Evolutionary conservation across 2,329 filamentous ascomycete genomes (phyloP).

Genomic region (Mycosphaerella arachidis): DNA sequence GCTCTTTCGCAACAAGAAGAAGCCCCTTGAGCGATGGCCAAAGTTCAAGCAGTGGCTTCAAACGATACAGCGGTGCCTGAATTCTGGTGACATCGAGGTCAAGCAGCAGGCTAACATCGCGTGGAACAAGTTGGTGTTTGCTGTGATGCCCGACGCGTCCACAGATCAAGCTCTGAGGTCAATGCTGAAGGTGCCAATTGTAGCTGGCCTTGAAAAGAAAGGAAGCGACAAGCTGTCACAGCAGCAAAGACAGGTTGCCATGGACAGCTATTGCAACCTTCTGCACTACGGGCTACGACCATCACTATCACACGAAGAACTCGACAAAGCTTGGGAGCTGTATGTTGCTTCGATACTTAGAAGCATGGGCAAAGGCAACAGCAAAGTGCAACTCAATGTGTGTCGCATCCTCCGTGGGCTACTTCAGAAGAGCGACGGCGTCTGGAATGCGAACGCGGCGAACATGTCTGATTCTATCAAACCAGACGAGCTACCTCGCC

Average conservation of each 20-base stretch:
- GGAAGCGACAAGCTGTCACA: slow-evolving; percentile 47
- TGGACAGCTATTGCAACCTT: slow-evolving; percentile 73
- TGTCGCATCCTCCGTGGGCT: slow-evolving; percentile 70
- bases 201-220: slow-evolving; percentile 64
- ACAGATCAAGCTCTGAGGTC: slow-evolving; percentile 54
- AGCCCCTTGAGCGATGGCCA: slow-evolving; percentile 62
- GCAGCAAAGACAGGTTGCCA: slow-evolving; percentile 53
- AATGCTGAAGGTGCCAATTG: slow-evolving; percentile 64
- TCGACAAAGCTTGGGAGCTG: slow-evolving; percentile 74
- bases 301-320: slow-evolving; percentile 57
- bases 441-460: slow-evolving; percentile 73
- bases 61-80: slow-evolving; percentile 79
- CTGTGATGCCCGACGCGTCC: slow-evolving; percentile 60
- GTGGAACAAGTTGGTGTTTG: slow-evolving; percentile 80
- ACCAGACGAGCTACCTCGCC: slow-evolving; percentile 71
- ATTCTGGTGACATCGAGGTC: slow-evolving; percentile 65
- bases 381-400: slow-evolving; percentile 56
- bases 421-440: slow-evolving; percentile 56
- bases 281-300: slow-evolving; percentile 80
- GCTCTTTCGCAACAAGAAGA: slow-evolving; percentile 61
- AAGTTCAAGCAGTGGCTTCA: slow-evolving; percentile 68
- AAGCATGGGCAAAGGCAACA: slow-evolving; percentile 48
- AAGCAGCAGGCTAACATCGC: slow-evolving; percentile 75
- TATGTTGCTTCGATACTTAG: slow-evolving; percentile 63
- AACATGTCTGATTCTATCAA: slow-evolving; percentile 49